phyloP scores from a whole-genome alignment of 495 filamentous ascomycete species.

The Hyaloscypha finlandica region DNA sequence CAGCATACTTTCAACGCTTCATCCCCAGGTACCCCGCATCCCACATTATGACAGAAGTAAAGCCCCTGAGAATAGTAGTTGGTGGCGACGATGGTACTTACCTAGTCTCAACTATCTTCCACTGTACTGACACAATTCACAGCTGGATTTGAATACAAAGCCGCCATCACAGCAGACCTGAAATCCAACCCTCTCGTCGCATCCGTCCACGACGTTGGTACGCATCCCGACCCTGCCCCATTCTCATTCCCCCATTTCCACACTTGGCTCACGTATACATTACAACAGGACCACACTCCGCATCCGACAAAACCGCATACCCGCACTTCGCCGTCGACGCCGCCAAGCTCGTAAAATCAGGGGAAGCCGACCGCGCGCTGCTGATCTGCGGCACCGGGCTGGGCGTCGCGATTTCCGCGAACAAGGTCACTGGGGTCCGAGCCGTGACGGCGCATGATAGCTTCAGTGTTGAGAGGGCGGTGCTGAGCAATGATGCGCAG shows the following conservation, averaged over 20 bases:
- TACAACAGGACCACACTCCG: constrained; percentile 58
- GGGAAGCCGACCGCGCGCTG: constrained; percentile 75
- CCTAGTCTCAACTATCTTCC: constrained; percentile 7
- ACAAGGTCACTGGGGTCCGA: constrained; percentile 82
- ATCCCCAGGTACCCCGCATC: constrained; percentile 15
- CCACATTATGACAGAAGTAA: constrained; percentile 19
- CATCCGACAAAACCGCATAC: constrained; percentile 79
- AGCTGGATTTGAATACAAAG: constrained; percentile 78
- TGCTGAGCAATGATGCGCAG: constrained; percentile 84
- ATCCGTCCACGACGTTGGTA: constrained; percentile 66
- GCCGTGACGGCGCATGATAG: constrained; percentile 87
- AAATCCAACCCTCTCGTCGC: constrained; percentile 65
- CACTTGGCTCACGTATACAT: constrained; percentile 57
- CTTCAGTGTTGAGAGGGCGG: constrained; percentile 78
- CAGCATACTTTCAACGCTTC: neutral
- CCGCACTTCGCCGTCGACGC: constrained; percentile 77
- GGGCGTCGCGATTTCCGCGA: constrained; percentile 82
- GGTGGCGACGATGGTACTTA: constrained; percentile 28
- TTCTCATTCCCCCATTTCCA: constrained; percentile 61
- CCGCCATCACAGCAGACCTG: constrained; percentile 73
- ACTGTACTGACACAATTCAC: constrained; percentile 46
- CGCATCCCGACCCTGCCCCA: constrained; percentile 31
- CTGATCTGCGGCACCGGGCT: constrained; percentile 88
- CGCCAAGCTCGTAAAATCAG: constrained; percentile 62
- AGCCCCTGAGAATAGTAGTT: constrained; percentile 31